Percentiles rank a stretch among this genome's conserved stretches.
Conservation (phyloP, 768 basidiomycete species). For the Amanita muscaria region DNA sequence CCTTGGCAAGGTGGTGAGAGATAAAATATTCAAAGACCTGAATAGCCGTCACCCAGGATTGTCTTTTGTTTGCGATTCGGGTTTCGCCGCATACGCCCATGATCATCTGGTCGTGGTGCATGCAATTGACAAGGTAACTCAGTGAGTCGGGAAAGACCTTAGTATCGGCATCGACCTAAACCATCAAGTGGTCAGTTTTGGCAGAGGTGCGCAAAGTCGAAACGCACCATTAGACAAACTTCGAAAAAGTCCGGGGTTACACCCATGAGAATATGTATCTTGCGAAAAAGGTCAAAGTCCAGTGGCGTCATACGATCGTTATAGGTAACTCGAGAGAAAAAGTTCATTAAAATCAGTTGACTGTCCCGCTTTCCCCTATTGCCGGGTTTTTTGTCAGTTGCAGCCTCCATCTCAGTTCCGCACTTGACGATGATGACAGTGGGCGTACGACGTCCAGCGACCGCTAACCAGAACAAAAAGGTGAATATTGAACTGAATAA, state of each 20-base stretch:
- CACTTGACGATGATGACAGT: constrained; percentile 95
- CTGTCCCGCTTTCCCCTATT: constrained; percentile 98
- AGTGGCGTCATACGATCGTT: constrained; percentile 98
- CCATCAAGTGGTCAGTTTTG: constrained; percentile 8
- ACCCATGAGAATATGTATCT: constrained; percentile 95
- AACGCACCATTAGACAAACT: constrained; percentile 86
- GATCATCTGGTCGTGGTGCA: constrained; percentile 98
- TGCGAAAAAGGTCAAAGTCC: constrained; percentile 97
- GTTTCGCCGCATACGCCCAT: constrained; percentile 99
- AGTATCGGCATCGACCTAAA: constrained; percentile 96
- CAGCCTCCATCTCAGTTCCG: constrained; percentile 80
- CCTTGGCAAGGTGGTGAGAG: constrained; percentile 96
- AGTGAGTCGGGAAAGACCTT: constrained; percentile 90
- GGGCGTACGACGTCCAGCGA: constrained; percentile 86
- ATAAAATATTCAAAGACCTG: constrained; percentile 99
- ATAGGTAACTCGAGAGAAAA: constrained; percentile 97
- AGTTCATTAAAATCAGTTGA: constrained; percentile 99
- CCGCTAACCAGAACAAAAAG: constrained; percentile 34
- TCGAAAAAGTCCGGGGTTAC: constrained; percentile 99
- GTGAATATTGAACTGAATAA: no score
- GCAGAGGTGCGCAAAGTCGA: not conserved
- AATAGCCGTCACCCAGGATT: constrained; percentile 97
- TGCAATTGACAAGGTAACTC: constrained; percentile 88
- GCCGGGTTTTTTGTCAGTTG: constrained; percentile 85
- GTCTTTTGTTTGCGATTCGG: constrained; percentile 95